These are phyloP conservation scores for Chlorella sorokiniana DNA, from an alignment of 139 green algal genomes.

Conservation along the genomic window DNA sequence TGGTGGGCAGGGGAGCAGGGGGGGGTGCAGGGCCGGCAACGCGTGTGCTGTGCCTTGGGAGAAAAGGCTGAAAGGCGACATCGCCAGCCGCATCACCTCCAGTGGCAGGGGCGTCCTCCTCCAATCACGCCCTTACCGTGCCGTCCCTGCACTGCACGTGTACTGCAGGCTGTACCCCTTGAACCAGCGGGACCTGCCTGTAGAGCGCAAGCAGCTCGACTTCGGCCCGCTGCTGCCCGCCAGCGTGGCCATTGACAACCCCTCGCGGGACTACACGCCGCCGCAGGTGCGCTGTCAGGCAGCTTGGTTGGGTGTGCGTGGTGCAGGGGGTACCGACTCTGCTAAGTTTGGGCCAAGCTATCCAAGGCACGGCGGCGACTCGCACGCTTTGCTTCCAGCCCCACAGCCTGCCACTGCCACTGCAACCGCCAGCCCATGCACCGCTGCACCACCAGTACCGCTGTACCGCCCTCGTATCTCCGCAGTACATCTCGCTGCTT, in stretches of 20 bases:
- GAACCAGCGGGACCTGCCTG: conserved; percentile 74
- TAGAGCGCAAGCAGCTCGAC: conserved; percentile 82
- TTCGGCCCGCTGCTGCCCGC: conserved; percentile 79
- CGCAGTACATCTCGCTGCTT: conserved; percentile 82
- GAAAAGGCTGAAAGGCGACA: no score
- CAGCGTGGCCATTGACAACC: conserved; percentile 76
- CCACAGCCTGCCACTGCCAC: no score
- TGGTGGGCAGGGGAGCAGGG: no score
- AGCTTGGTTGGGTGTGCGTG: not conserved
- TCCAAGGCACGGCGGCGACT: no score
- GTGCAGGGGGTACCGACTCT: no score
- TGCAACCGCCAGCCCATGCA: no score
- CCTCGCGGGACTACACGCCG: conserved; percentile 92
- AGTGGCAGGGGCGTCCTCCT: no score
- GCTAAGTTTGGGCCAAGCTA: no score
- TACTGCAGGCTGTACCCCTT: conserved; percentile 27
- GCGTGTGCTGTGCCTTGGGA: no score
- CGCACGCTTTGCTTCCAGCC: no score
- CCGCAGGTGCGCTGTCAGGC: conserved; percentile 42
- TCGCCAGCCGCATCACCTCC: no score
- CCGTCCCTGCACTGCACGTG: not conserved
- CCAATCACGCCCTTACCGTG: not conserved
- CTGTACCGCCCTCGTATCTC: not conserved
- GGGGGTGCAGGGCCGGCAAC: no score
- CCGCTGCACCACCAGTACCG: not conserved